A percentile compares a stretch with the other conserved stretches of the same genome.
Evolutionary conservation across 179 eudicot genomes (phyloP).

Genomic region (Corrigiola litoralis): DNA sequence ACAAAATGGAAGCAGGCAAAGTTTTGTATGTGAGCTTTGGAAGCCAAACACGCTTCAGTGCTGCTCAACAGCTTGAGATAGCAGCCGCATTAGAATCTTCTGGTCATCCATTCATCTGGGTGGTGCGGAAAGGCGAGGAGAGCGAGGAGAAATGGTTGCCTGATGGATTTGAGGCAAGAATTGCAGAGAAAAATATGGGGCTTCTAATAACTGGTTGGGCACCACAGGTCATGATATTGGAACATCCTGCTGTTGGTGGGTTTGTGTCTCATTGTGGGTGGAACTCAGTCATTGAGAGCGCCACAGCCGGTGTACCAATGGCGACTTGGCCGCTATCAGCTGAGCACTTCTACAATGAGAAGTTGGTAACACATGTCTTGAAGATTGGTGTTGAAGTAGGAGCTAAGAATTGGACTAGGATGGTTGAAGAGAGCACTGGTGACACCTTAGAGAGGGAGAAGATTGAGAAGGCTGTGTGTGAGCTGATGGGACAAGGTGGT

Average conservation of each 20-base stretch:
- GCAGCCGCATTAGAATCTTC: constrained; percentile 15
- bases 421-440: constrained; percentile 3
- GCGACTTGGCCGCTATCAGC: constrained; percentile 12
- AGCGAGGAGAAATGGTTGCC: not conserved
- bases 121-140: constrained; percentile 2
- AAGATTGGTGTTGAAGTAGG: constrained; percentile 15
- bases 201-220: constrained; percentile 55
- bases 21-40: constrained; percentile 20
- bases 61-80: constrained; percentile 10
- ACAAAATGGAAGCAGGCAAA: not conserved
- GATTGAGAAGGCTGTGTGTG: constrained; percentile 2
- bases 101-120: constrained; percentile 12
- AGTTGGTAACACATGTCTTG: constrained; percentile 8
- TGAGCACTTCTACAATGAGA: constrained; percentile 6
- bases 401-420: not conserved
- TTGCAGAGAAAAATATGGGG: constrained; percentile 27
- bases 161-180: constrained; percentile 18
- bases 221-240: constrained; percentile 47
- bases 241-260: constrained; percentile 40
- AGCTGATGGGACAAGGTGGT: constrained; percentile 1
- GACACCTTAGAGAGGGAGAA: constrained; percentile 4
- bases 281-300: constrained; percentile 45
- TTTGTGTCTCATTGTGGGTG: constrained; percentile 58
- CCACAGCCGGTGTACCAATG: constrained; percentile 6
- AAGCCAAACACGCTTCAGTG: constrained; percentile 1